Conservation (phyloP, 163 green algal genomes). For the Scenedesmus sp. region DNA sequence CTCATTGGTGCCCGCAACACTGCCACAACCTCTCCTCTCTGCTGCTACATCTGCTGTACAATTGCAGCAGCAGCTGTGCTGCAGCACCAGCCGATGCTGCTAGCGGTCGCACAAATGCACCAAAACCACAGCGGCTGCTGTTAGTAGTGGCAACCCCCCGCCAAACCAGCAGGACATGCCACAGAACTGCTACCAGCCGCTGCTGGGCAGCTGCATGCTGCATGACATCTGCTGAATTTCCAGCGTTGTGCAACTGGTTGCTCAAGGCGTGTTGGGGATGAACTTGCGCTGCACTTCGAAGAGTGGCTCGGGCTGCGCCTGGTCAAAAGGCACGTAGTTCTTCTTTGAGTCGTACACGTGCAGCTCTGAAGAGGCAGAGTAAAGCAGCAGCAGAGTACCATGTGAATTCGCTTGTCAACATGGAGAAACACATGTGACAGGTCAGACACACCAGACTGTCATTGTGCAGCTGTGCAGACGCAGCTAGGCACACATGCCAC, state of each 20-base stretch:
- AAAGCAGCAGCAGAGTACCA: not conserved
- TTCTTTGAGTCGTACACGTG: constrained; percentile 89
- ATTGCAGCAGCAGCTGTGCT: not conserved
- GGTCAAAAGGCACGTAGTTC: constrained; percentile 93
- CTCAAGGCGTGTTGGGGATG: constrained; percentile 69
- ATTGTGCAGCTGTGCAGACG: no score
- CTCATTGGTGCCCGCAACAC: not conserved
- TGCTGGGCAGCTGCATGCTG: not conserved
- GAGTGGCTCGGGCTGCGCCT: constrained; percentile 81
- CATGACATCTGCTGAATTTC: not conserved
- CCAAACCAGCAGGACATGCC: not conserved
- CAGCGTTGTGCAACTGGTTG: not conserved
- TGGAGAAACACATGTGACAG: not conserved
- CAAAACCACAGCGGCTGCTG: not conserved
- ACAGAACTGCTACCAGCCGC: not conserved
- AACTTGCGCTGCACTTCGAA: constrained; percentile 83
- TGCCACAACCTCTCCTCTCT: not conserved
- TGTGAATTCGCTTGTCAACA: not conserved
- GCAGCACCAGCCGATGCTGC: not conserved
- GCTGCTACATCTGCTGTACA: not conserved
- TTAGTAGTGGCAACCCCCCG: not conserved
- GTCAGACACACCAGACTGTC: no score
- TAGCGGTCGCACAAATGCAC: not conserved
- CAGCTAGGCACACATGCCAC: no score
- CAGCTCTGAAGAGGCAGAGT: constrained; percentile 63